Conservation (phyloP, 208 protist genomes). For the Leishmania tropica region DNA sequence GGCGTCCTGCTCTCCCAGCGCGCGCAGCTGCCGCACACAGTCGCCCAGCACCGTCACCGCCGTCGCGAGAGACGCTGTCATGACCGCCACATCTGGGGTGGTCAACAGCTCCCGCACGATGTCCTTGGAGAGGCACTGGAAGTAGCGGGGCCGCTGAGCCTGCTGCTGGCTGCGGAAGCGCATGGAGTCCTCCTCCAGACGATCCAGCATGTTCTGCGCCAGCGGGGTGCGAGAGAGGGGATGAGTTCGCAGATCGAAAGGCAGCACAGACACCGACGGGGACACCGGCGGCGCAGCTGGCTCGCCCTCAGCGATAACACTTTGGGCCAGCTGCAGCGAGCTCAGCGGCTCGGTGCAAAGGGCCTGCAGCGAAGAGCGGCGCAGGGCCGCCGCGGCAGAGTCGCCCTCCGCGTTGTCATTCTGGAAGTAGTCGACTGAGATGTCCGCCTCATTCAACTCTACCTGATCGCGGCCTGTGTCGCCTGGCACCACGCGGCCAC, state of each 20-base stretch:
- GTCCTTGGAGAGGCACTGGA: slow-evolving; percentile 45
- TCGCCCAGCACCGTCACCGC: slow-evolving; percentile 30
- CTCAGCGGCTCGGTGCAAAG: slow-evolving; percentile 47
- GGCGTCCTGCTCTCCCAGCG: slow-evolving; percentile 34
- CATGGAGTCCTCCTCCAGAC: slow-evolving; percentile 73
- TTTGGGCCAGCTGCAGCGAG: slow-evolving; percentile 29
- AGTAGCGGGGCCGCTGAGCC: slow-evolving; percentile 28
- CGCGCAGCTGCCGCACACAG: slow-evolving; percentile 29
- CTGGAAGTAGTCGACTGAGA: slow-evolving; percentile 31
- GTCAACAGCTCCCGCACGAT: slow-evolving; percentile 19
- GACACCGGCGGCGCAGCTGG: not conserved
- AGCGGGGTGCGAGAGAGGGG: slow-evolving; percentile 50
- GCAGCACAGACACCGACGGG: slow-evolving; percentile 37
- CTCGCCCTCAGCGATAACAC: slow-evolving; percentile 28
- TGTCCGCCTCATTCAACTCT: slow-evolving; percentile 28
- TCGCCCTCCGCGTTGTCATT: slow-evolving; percentile 1
- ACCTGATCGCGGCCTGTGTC: slow-evolving; percentile 36
- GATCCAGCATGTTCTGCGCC: slow-evolving; percentile 73
- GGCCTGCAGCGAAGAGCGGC: slow-evolving; percentile 33
- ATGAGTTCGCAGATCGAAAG: slow-evolving; percentile 71
- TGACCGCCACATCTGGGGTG: slow-evolving; percentile 7
- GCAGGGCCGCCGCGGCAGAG: not conserved
- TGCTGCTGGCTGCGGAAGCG: slow-evolving; percentile 62
- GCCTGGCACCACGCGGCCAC: slow-evolving; percentile 32
- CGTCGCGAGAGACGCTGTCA: slow-evolving; percentile 2